These are phyloP conservation scores for Trametes pubescens DNA, from an alignment of 1,284 basidiomycete species.

Conservation along the genomic window DNA sequence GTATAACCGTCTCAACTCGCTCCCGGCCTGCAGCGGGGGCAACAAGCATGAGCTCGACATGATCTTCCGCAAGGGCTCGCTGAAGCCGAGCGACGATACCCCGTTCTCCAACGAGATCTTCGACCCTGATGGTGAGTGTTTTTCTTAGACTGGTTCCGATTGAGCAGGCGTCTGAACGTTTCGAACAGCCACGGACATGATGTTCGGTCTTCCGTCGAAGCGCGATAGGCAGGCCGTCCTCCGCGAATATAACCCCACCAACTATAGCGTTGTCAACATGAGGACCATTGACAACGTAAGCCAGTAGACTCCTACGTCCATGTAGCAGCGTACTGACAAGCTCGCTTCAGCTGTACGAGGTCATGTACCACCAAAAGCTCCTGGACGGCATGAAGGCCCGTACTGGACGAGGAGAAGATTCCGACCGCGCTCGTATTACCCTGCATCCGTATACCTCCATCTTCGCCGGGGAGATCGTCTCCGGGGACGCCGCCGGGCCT, in stretches of 20 bases:
- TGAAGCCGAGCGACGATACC: conserved; percentile 65
- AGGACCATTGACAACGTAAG: conserved; percentile 53
- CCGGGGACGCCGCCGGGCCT: conserved; percentile 31
- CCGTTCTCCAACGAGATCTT: conserved; percentile 69
- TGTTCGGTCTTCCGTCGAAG: conserved; percentile 50
- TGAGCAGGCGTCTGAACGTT: conserved; percentile 6
- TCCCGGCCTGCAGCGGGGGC: conserved; percentile 35
- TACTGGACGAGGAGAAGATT: conserved; percentile 30
- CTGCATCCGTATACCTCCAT: conserved; percentile 52
- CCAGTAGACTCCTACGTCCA: conserved; percentile 2
- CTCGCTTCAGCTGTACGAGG: conserved; percentile 54
- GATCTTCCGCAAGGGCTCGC: conserved; percentile 60
- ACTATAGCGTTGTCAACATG: conserved; percentile 66
- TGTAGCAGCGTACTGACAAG: conserved; percentile 1
- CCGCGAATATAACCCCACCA: conserved; percentile 59
- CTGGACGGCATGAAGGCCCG: conserved; percentile 52
- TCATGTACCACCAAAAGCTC: conserved; percentile 63
- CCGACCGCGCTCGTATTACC: conserved; percentile 44
- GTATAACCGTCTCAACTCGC: conserved; percentile 49
- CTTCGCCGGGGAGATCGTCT: conserved; percentile 44
- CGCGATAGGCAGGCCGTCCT: conserved; percentile 48
- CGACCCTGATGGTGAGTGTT: conserved; percentile 55
- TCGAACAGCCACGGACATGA: conserved; percentile 48
- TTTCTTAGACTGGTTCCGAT: conserved; percentile 11
- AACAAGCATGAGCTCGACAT: conserved; percentile 56